phyloP scores from a whole-genome alignment of 768 basidiomycete genomes.

The Termitomyces sp. region DNA sequence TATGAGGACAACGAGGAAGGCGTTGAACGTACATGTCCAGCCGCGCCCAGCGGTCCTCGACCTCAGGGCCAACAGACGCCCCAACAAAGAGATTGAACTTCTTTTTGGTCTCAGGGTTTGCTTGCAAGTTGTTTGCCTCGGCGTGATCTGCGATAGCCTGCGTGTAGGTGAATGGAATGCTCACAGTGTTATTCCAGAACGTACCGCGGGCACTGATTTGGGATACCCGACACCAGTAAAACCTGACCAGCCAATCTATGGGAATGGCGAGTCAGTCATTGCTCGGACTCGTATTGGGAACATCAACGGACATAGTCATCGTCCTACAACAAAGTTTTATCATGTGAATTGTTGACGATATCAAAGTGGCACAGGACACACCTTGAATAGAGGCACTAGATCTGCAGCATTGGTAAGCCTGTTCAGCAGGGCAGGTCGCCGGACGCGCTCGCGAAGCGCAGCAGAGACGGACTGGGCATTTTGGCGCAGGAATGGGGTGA shows the following conservation, averaged over 20 bases:
- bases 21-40: slow-evolving; percentile 34
- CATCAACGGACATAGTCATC: slow-evolving; percentile 38
- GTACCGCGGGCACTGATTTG: slow-evolving; percentile 37
- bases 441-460: slow-evolving; percentile 37
- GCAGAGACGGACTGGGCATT: slow-evolving; percentile 25
- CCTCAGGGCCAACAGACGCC: slow-evolving; percentile 42
- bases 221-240: slow-evolving; percentile 50
- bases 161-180: neutral
- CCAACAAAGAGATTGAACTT: slow-evolving; percentile 46
- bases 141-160: slow-evolving; percentile 44
- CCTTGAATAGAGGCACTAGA: slow-evolving; percentile 38
- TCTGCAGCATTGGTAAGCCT: slow-evolving; percentile 33
- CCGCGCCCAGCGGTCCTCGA: slow-evolving; percentile 43
- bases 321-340: slow-evolving; percentile 22
- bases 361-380: slow-evolving; percentile 7
- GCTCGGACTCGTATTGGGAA: neutral
- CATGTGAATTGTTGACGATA: neutral
- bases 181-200: slow-evolving; percentile 9
- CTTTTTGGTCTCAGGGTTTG: slow-evolving; percentile 34
- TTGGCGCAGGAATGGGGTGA: slow-evolving; percentile 22
- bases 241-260: slow-evolving; percentile 46
- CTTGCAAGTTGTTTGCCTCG: slow-evolving; percentile 39
- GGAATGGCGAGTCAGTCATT: neutral
- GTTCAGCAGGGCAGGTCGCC: slow-evolving; percentile 30
- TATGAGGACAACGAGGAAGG: neutral